Conservation (phyloP, 2,329 filamentous ascomycete genomes). For the Akanthomyces lecanii region DNA sequence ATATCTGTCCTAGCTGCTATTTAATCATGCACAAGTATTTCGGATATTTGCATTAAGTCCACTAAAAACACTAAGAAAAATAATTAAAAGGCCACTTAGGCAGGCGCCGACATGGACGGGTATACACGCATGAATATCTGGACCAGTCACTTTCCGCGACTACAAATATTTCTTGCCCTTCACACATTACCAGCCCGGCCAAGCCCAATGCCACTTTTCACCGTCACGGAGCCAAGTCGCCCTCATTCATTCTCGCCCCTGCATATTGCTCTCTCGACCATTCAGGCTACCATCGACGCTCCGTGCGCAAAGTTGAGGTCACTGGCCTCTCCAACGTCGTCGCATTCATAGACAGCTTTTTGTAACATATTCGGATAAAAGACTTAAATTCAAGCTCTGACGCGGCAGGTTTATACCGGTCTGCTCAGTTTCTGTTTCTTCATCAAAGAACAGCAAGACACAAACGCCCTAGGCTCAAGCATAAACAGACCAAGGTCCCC, state of each 20-base stretch:
- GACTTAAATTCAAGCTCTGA: conserved; percentile 33
- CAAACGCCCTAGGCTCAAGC: conserved; percentile 42
- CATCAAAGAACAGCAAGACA: conserved; percentile 39
- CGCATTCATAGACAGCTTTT: conserved; percentile 28
- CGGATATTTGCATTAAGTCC: conserved; percentile 61
- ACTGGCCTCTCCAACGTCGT: conserved; percentile 29
- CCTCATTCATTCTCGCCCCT: neutral
- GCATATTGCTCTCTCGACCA: conserved; percentile 12
- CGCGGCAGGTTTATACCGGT: conserved; percentile 36
- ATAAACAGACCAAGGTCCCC: conserved; percentile 39
- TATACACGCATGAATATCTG: conserved; percentile 7
- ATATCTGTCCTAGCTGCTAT: too few species aligned
- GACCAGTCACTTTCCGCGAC: conserved; percentile 5
- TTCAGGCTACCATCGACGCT: conserved; percentile 1
- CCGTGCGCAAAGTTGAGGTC: conserved; percentile 8
- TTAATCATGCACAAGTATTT: conserved; percentile 30
- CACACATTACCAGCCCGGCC: conserved; percentile 8
- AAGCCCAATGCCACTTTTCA: conserved; percentile 11
- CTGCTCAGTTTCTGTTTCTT: conserved; percentile 37
- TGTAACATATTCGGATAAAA: conserved; percentile 30
- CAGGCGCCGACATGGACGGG: conserved; percentile 9
- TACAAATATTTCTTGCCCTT: neutral
- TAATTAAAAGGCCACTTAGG: conserved; percentile 29
- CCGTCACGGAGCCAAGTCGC: conserved; percentile 1
- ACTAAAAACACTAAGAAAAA: conserved; percentile 51